Percentiles rank a stretch among this genome's conserved stretches.
These are phyloP conservation scores for Leishmania guyanensis DNA, from an alignment of 208 protist genomes.

Conservation along the genomic window DNA sequence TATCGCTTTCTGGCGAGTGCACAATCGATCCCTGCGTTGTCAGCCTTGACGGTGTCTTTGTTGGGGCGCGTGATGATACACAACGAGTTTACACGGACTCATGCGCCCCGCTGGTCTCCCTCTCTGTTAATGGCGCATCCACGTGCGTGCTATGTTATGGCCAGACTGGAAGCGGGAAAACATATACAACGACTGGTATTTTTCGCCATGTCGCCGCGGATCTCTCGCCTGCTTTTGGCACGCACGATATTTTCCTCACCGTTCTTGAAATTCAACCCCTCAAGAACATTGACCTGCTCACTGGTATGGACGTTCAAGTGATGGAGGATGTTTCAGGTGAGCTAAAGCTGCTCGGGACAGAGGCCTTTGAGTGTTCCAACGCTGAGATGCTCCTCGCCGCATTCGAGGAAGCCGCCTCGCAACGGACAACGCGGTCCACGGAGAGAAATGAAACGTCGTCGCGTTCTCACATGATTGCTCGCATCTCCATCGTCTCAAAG, in stretches of 20 bases:
- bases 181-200: slow-evolving; percentile 83
- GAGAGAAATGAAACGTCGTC: slow-evolving; percentile 85
- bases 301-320: slow-evolving; percentile 76
- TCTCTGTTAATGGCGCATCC: slow-evolving; percentile 78
- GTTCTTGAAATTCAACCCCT: slow-evolving; percentile 83
- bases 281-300: slow-evolving; percentile 85
- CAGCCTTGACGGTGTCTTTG: slow-evolving; percentile 79
- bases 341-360: slow-evolving; percentile 71
- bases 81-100: slow-evolving; percentile 76
- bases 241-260: slow-evolving; percentile 74
- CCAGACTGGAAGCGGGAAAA: slow-evolving; percentile 93
- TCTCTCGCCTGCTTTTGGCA: slow-evolving; percentile 59
- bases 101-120: slow-evolving; percentile 76
- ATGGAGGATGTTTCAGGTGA: slow-evolving; percentile 84
- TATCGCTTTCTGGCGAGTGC: slow-evolving; percentile 81
- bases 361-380: slow-evolving; percentile 82
- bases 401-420: slow-evolving; percentile 76
- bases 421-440: slow-evolving; percentile 78
- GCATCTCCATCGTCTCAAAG: slow-evolving; percentile 80
- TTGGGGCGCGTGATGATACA: slow-evolving; percentile 61
- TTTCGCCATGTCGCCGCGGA: slow-evolving; percentile 67
- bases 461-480: slow-evolving; percentile 87
- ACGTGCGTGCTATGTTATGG: slow-evolving; percentile 92
- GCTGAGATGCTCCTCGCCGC: slow-evolving; percentile 78
- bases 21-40: slow-evolving; percentile 77